A percentile compares a stretch with the other conserved stretches of the same genome.
Evolutionary conservation across 257 asterid species (phyloP).

Genomic region (Fraxinus anomala): DNA sequence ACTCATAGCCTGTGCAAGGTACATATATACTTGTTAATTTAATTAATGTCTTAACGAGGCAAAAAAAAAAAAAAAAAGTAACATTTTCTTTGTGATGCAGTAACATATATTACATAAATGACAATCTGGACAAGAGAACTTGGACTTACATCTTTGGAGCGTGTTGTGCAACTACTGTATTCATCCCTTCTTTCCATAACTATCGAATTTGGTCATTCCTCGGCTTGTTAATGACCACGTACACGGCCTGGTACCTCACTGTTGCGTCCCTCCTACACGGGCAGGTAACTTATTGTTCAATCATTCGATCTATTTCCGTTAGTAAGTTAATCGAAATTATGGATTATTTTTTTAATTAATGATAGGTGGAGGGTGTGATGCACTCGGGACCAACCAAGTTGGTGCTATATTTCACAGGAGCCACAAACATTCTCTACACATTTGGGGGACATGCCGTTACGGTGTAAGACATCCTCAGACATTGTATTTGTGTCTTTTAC

Average conservation of each 20-base stretch:
- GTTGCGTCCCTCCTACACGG: constrained; percentile 86
- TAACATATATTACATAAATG: constrained; percentile 90
- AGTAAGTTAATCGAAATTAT: not conserved
- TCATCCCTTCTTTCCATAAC: constrained; percentile 90
- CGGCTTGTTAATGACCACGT: constrained; percentile 90
- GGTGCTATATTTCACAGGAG: constrained; percentile 90
- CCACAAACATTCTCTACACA: constrained; percentile 91
- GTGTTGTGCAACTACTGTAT: constrained; percentile 90
- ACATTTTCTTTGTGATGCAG: constrained; percentile 45
- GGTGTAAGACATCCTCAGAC: constrained; percentile 59
- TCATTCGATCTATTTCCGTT: not conserved
- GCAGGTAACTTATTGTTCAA: constrained; percentile 47
- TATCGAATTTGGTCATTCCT: constrained; percentile 94
- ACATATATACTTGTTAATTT: not conserved
- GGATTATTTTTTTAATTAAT: not conserved
- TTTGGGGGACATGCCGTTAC: constrained; percentile 98
- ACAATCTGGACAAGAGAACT: constrained; percentile 92
- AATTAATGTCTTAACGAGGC: not conserved
- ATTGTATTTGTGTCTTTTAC: constrained; percentile 18
- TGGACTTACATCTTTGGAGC: constrained; percentile 97
- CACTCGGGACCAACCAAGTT: constrained; percentile 77
- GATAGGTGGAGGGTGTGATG: constrained; percentile 70
- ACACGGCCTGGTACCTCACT: constrained; percentile 94
- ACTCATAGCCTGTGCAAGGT: constrained; percentile 99
- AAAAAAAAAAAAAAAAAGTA: not conserved